phyloP scores from a whole-genome alignment of 1,139 yeast genomes.

The Diutina mesorugosa region DNA sequence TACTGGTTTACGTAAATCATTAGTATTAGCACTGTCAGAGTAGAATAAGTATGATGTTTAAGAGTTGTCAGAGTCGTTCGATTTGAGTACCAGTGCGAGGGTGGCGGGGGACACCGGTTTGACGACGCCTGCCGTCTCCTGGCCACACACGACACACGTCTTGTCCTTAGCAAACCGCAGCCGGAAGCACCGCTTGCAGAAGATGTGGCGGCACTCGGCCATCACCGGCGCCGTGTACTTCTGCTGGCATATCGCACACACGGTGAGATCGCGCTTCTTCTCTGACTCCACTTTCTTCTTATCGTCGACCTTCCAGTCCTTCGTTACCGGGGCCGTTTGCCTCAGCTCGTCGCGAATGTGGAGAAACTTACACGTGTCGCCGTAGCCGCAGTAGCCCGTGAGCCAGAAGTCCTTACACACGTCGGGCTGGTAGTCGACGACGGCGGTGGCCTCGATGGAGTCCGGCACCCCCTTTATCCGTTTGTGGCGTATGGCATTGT shows the following conservation, averaged over 20 bases:
- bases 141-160: constrained; percentile 44
- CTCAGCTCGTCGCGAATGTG: constrained; percentile 83
- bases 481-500: neutral
- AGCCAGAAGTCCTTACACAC: constrained; percentile 86
- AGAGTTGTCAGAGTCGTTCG: neutral
- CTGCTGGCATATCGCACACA: constrained; percentile 50
- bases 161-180: constrained; percentile 25
- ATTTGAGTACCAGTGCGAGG: neutral
- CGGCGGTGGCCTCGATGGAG: constrained; percentile 5
- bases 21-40: too few relatives aligned
- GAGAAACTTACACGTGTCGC: constrained; percentile 93
- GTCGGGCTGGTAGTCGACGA: constrained; percentile 88
- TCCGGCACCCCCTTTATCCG: neutral
- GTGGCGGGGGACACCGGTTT: constrained; percentile 9
- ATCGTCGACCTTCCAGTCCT: constrained; percentile 52
- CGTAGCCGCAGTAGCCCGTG: constrained; percentile 95
- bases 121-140: constrained; percentile 44
- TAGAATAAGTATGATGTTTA: too few relatives aligned
- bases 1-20: too few relatives aligned
- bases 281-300: constrained; percentile 6
- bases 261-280: constrained; percentile 35
- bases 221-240: constrained; percentile 47
- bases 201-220: constrained; percentile 55
- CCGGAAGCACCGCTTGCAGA: constrained; percentile 54
- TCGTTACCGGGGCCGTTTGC: constrained; percentile 54